Conservation (phyloP, 495 filamentous ascomycete species). For the Penicillium pulvis region DNA sequence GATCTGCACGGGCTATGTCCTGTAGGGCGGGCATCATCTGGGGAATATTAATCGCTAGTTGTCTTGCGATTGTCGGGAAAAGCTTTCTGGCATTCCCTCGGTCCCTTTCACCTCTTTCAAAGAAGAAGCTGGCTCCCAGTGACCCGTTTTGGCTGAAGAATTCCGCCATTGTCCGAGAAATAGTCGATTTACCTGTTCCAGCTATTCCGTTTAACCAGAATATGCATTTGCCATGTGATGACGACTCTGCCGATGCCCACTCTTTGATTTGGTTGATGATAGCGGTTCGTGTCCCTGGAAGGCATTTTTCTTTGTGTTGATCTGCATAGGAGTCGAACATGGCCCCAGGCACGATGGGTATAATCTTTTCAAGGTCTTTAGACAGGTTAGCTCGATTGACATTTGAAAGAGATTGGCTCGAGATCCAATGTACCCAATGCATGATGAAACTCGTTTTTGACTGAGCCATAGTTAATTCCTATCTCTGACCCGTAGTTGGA, state of each 20-base stretch:
- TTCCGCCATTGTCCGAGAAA: neutral
- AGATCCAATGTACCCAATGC: neutral
- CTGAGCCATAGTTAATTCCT: neutral
- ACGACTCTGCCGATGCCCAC: neutral
- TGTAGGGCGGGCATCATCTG: neutral
- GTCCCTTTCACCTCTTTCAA: constrained; percentile 6
- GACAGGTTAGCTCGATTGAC: too few relatives aligned
- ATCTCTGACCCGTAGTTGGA: neutral
- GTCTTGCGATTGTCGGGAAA: neutral
- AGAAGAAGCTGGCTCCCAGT: constrained; percentile 4
- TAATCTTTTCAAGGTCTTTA: too few relatives aligned
- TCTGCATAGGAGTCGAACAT: constrained; percentile 17
- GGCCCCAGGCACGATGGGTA: constrained; percentile 13
- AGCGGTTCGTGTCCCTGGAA: neutral
- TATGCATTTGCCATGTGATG: neutral
- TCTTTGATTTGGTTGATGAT: neutral
- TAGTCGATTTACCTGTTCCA: constrained; percentile 9
- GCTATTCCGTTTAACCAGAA: constrained; percentile 7
- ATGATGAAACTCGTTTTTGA: neutral
- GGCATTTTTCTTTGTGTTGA: constrained; percentile 1
- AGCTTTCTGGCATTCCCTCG: constrained; percentile 3
- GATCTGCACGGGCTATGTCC: neutral
- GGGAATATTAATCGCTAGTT: neutral
- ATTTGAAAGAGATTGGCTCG: too few relatives aligned
- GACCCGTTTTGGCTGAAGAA: neutral